phyloP scores from a whole-genome alignment of 2,329 filamentous ascomycete genomes.

The Diaporthe amygdali region DNA sequence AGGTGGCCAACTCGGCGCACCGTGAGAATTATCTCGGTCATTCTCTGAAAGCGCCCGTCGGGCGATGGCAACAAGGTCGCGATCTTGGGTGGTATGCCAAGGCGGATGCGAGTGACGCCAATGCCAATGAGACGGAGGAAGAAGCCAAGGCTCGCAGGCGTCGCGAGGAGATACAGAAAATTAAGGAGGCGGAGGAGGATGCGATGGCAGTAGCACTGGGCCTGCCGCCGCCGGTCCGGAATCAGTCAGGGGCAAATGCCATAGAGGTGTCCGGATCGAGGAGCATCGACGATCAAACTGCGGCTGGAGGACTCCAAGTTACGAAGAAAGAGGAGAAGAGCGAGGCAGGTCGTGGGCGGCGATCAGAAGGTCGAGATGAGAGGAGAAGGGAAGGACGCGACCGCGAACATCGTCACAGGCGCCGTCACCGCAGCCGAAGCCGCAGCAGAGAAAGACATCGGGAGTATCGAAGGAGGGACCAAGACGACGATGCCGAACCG shows the following conservation, averaged over 20 bases:
- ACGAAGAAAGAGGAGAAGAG: conserved; percentile 28
- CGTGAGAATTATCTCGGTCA: conserved; percentile 92
- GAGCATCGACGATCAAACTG: conserved; percentile 35
- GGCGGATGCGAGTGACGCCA: conserved; percentile 49
- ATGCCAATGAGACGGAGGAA: conserved; percentile 62
- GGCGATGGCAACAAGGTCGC: conserved; percentile 85
- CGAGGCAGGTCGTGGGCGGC: conserved; percentile 15
- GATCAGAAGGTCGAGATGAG: conserved; percentile 31
- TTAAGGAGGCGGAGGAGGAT: conserved; percentile 94
- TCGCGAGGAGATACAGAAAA: conserved; percentile 76
- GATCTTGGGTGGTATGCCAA: conserved; percentile 71
- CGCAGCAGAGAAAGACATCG: conserved; percentile 32
- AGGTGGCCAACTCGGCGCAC: conserved; percentile 84
- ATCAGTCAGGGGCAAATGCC: conserved; percentile 68
- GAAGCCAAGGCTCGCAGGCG: conserved; percentile 65
- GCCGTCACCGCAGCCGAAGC: conserved; percentile 37
- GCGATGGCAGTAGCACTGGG: conserved; percentile 85
- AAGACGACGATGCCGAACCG: conserved; percentile 37
- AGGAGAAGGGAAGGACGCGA: conserved; percentile 31
- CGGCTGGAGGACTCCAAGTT: conserved; percentile 36
- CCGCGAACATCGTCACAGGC: conserved; percentile 38
- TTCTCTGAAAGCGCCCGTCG: conserved; percentile 89
- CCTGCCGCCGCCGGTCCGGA: conserved; percentile 69
- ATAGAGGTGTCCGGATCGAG: conserved; percentile 61
- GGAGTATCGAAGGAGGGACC: conserved; percentile 33